Evolutionary conservation across 2,329 filamentous ascomycete genomes (phyloP), one percentile per base, ranked within the genome.

Genomic region (Alternaria tenuissima): DNA sequence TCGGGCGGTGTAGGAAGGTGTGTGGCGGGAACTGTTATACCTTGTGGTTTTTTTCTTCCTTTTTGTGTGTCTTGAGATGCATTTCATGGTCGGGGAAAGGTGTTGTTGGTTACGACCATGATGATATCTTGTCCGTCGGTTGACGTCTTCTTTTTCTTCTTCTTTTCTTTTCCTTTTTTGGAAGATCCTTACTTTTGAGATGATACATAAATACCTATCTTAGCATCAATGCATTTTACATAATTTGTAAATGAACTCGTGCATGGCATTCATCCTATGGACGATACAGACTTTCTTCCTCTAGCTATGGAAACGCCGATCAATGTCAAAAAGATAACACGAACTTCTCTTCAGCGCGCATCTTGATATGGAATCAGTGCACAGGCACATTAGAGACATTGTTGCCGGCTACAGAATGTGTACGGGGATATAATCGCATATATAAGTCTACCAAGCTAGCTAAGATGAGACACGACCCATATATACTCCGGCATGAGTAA

Each of bases 81-180:
- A 48, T 41, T 41, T 22, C 18, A 22, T 24, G 46, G 46, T 36
- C 3, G 5, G 46, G 44, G 4, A 18, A 2, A 3, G 46, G 46
- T 48, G 46, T 48, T 36, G 30, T 48, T 48, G 44, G 44, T 48
- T 48, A 48, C 46, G 46, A 48, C 46, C 46, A 34, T 48, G 46
- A 48, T 36, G 46, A 36, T 48, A 48, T 48, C 32, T 14, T 14
- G 32, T 36, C 11, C 46, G 32, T 52, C 20, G 30, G 32, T 26
- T 39, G 34, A 38, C 48, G 14, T 52, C 22, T 52, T 39, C 20
- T 39, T 39, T 20, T 48, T 34, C 12, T 16, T 16, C 5, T 39
- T 20, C 36, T 22, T 7, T 16, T 16, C 14, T 14, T 52, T n/a
- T 24, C 4, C 9, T 34, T 48, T 8, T 11, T 9, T 5, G 24